phyloP scores from a whole-genome alignment of 1,139 yeast species.

The Geotrichum restrictum region DNA sequence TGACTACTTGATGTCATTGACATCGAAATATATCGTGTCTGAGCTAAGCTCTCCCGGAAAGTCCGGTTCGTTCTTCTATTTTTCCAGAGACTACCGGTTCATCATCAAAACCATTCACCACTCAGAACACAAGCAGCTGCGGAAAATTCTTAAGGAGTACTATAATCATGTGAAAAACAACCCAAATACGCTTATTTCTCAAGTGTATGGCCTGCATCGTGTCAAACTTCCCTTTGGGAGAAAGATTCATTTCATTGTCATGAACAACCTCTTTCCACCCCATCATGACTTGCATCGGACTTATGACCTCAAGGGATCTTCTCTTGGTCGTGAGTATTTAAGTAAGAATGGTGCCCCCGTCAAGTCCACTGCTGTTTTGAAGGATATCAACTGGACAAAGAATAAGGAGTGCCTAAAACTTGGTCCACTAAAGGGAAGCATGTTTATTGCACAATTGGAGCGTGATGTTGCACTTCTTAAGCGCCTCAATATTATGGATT shows the following conservation, averaged over 20 bases:
- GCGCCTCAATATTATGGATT: conserved; percentile 86
- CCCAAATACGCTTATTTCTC: conserved; percentile 86
- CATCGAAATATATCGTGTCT: conserved; percentile 86
- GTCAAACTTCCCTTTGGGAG: conserved; percentile 83
- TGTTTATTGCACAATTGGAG: conserved; percentile 64
- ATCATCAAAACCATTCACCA: conserved; percentile 95
- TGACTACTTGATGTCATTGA: conserved; percentile 85
- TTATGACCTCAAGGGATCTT: conserved; percentile 90
- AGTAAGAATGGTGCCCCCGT: conserved; percentile 29
- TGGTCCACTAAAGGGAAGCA: conserved; percentile 63
- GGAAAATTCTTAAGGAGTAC: conserved; percentile 71
- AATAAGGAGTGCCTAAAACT: conserved; percentile 57
- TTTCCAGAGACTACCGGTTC: conserved; percentile 86
- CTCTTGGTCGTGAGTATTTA: conserved; percentile 63
- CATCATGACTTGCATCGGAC: conserved; percentile 81
- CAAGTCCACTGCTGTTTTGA: conserved; percentile 46
- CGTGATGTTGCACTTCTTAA: conserved; percentile 71
- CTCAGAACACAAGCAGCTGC: conserved; percentile 80
- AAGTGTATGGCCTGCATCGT: conserved; percentile 92
- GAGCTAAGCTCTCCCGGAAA: conserved; percentile 96
- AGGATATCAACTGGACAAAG: conserved; percentile 86
- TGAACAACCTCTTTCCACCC: conserved; percentile 97
- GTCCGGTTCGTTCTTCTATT: conserved; percentile 93
- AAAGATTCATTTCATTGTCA: conserved; percentile 88
- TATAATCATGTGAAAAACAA: conserved; percentile 74